Evolutionary conservation across 345 rosid genomes (phyloP).

Genomic region (Anastatica hierochuntica): DNA sequence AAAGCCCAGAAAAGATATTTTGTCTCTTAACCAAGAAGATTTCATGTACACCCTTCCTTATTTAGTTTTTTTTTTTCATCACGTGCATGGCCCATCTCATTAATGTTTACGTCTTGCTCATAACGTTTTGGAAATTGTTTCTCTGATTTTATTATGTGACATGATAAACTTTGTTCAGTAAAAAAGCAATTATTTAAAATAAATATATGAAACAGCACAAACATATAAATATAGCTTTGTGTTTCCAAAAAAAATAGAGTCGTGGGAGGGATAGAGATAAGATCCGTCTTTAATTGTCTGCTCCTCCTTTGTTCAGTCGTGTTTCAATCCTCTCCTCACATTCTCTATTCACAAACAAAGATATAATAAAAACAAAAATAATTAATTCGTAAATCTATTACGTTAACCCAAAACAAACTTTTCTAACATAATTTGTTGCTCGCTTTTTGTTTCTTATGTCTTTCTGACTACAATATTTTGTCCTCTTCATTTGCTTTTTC

Average conservation of each 20-base stretch:
- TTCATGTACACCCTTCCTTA: slow-evolving; percentile 25
- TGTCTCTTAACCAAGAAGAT: slow-evolving; percentile 32
- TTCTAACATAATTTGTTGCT: slow-evolving; percentile 23
- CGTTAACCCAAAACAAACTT: slow-evolving; percentile 22
- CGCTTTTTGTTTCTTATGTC: slow-evolving; percentile 9
- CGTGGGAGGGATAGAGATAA: slow-evolving; percentile 29
- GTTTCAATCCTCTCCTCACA: slow-evolving; percentile 29
- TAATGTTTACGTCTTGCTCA: slow-evolving; percentile 11
- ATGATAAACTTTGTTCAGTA: too few species aligned
- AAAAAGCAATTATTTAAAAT: too few species aligned
- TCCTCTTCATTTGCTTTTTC: slow-evolving; percentile 18
- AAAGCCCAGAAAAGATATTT: slow-evolving; percentile 21
- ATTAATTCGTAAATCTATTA: slow-evolving; percentile 7
- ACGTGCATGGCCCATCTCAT: slow-evolving; percentile 29
- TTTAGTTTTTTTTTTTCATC: slow-evolving; percentile 23
- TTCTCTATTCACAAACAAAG: slow-evolving; percentile 16
- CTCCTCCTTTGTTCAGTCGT: slow-evolving; percentile 18
- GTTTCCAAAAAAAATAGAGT: slow-evolving; percentile 23
- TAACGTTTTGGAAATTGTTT: not conserved
- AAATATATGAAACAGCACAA: too few species aligned
- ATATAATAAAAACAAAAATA: slow-evolving; percentile 14
- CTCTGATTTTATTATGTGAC: slow-evolving; percentile 9
- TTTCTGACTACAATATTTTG: slow-evolving; percentile 13
- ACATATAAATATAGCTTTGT: slow-evolving; percentile 13
- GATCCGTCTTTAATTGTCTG: slow-evolving; percentile 24